Evolutionary conservation across 2,329 filamentous ascomycete species (phyloP).

Genomic region (Pyricularia sp.): DNA sequence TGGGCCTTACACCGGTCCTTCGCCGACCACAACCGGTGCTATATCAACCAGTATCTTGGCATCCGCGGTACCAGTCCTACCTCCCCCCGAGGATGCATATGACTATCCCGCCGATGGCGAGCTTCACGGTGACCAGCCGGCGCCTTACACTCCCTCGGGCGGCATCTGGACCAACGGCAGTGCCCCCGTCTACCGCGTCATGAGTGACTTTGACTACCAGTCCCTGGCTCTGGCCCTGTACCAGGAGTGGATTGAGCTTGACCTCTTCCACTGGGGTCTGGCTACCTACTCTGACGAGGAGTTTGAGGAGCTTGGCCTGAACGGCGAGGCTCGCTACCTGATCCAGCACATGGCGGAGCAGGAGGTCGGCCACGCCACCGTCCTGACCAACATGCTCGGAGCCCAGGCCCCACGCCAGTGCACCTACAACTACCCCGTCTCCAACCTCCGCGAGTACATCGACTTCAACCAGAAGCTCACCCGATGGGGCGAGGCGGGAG

Average conservation of each 20-base stretch:
- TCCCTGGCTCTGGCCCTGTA: slow-evolving; percentile 64
- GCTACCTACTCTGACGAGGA: slow-evolving; percentile 55
- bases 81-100: slow-evolving; percentile 47
- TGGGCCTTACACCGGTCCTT: slow-evolving; percentile 51
- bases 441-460: slow-evolving; percentile 61
- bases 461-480: slow-evolving; percentile 83
- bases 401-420: slow-evolving; percentile 57
- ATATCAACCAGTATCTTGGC: slow-evolving; percentile 44
- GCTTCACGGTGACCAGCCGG: slow-evolving; percentile 54
- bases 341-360: slow-evolving; percentile 68
- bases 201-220: slow-evolving; percentile 75
- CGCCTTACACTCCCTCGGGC: slow-evolving; percentile 59
- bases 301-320: slow-evolving; percentile 56
- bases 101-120: slow-evolving; percentile 60
- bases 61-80: slow-evolving; percentile 41
- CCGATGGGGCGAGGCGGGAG: slow-evolving; percentile 64
- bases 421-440: slow-evolving; percentile 70
- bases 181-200: slow-evolving; percentile 59
- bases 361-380: slow-evolving; percentile 64
- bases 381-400: slow-evolving; percentile 68
- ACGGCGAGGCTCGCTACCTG: slow-evolving; percentile 53
- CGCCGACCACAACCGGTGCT: slow-evolving; percentile 56
- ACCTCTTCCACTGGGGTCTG: slow-evolving; percentile 67
- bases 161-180: slow-evolving; percentile 69
- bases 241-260: slow-evolving; percentile 75